These are phyloP conservation scores for Sicyos baderoa DNA, from an alignment of 306 rosid genomes.

Conservation along the genomic window DNA sequence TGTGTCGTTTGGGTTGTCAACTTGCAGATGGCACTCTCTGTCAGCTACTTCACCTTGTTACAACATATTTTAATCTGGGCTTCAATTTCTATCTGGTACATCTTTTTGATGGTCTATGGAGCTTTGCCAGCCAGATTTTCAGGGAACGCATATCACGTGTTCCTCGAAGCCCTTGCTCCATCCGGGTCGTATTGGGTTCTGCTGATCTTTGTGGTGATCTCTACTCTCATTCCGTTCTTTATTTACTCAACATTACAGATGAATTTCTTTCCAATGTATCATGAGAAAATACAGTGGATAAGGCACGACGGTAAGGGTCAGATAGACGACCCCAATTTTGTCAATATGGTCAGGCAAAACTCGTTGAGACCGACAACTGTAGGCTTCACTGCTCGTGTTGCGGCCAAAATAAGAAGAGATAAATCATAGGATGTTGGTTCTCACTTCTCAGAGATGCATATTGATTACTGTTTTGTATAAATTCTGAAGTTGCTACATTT, in stretches of 20 bases:
- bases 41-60: conserved; percentile 84
- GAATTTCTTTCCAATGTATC: conserved; percentile 86
- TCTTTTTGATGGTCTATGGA: conserved; percentile 69
- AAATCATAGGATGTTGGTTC: conserved; percentile 16
- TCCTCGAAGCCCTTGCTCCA: conserved; percentile 70
- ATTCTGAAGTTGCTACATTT: conserved; percentile 4
- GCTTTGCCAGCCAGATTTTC: conserved; percentile 43
- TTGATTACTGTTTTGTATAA: background rate
- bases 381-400: conserved; percentile 74
- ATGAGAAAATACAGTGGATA: conserved; percentile 66
- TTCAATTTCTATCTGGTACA: conserved; percentile 63
- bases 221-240: conserved; percentile 71
- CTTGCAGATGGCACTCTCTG: conserved; percentile 77
- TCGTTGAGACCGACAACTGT: conserved; percentile 50
- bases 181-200: conserved; percentile 64
- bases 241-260: conserved; percentile 58
- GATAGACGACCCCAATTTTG: conserved; percentile 50
- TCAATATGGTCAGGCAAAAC: conserved; percentile 50
- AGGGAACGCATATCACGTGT: conserved; percentile 51
- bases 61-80: conserved; percentile 87
- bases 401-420: conserved; percentile 39
- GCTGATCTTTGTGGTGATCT: conserved; percentile 50
- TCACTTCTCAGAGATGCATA: background rate
- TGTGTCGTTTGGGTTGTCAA: conserved; percentile 90
- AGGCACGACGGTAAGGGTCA: conserved; percentile 59